Base-by-base conservation (phyloP, 371 early-diverging fungal genomes). In the Dinochytrium kinnereticum region DNA sequence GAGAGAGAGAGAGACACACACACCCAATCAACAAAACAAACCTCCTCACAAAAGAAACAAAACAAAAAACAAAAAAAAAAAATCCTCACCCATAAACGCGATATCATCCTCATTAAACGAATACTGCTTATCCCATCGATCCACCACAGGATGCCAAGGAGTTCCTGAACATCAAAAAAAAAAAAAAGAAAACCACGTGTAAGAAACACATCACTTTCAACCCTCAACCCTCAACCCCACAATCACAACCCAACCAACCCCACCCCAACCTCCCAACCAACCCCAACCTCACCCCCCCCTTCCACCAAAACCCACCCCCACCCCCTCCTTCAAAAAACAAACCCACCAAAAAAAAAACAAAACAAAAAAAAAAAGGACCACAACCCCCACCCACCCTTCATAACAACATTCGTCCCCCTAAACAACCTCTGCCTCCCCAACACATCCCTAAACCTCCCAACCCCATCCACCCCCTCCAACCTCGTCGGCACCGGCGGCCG, bases 401-500 rank as follows among this genome's bases (percentile, higher is more conserved):
- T 33, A 15, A 76, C 76, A 5, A 76, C 76, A 44, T 76, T 76
- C 39, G 76, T 76, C 21, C 76, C 76, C 19, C 76, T 30, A 36
- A 53, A 24, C 15, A 72, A 19, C 40, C 66, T 38, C 26, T 38
- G 36, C 66, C 66, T 66, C 30, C 66, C 66, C 39, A 66, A 33
- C 24, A 44, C 66, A 37, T 66, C 66, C 44, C 49, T 40, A 33
- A 40, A 66, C 44, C 34, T 28, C 19, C 61, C 61, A 30, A 21
- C n/a, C 61, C 15, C 31, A 61, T 61, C 61, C 7, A 61, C 61
- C 17, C 61, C 61, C 10, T 61, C 36, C 30, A 61, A 36, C 24
- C 34, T 30, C 36, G 36, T 36, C 3, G 61, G 61, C 61, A 7
- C 24, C 34, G 61, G 61, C 61, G 61, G 28, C 37, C 13, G 19